Percentiles rank a stretch among this genome's conserved stretches.
Conservation (phyloP, 2,329 filamentous ascomycete genomes). For the Monilinia fructigena region DNA sequence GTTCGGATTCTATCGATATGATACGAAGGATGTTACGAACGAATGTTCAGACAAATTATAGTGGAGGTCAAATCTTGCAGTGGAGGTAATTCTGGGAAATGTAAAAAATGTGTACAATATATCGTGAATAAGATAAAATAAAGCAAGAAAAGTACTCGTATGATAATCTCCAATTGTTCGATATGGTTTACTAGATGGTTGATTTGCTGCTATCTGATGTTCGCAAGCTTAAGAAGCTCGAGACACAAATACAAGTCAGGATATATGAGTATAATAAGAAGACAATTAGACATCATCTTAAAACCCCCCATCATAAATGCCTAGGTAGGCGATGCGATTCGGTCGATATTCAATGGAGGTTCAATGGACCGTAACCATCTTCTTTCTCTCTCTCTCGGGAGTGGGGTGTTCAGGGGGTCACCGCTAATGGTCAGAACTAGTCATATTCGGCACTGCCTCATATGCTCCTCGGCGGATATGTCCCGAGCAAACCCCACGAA, state of each 20-base stretch:
- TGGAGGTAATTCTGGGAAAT: slow-evolving; percentile 8
- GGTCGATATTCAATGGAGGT: no score
- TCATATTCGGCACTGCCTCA: background rate
- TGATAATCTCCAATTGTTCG: background rate
- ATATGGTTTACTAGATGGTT: background rate
- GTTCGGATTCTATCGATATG: background rate
- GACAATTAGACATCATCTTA: no score
- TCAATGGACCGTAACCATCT: no score
- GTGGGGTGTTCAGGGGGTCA: background rate
- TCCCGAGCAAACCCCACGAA: background rate
- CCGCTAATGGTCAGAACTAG: background rate
- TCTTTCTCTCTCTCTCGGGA: background rate
- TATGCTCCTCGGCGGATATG: background rate
- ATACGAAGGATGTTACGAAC: slow-evolving; percentile 1
- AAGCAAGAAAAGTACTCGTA: background rate
- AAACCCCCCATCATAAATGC: no score
- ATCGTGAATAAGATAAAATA: background rate
- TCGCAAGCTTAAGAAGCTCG: background rate
- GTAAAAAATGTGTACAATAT: slow-evolving; percentile 2
- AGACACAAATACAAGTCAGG: background rate
- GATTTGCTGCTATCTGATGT: background rate
- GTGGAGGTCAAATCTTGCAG: background rate
- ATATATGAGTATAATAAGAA: no score
- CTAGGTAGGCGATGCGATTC: no score
- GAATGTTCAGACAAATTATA: background rate